Conservation (phyloP, 1,139 yeast species). For the Candida anutae region DNA sequence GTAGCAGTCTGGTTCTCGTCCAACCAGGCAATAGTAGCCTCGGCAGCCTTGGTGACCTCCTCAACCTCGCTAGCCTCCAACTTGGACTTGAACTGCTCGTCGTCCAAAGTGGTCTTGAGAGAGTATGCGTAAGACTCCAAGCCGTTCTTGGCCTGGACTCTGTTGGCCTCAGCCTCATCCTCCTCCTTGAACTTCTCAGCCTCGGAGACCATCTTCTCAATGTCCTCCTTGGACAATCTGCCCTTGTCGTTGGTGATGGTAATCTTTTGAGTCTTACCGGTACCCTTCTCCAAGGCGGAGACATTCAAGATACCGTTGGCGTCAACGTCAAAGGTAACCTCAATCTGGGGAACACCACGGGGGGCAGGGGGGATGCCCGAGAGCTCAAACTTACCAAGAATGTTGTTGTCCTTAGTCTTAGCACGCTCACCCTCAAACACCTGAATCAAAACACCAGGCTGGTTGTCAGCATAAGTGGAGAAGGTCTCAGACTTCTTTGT, state of each 20-base stretch:
- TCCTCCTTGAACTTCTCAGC: slow-evolving; percentile 46
- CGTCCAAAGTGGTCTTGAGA: slow-evolving; percentile 74
- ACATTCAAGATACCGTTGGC: slow-evolving; percentile 95
- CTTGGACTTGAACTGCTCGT: slow-evolving; percentile 77
- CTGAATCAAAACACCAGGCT: slow-evolving; percentile 93
- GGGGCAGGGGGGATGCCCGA: slow-evolving; percentile 97
- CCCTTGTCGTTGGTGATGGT: slow-evolving; percentile 46
- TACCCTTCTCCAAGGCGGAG: slow-evolving; percentile 90
- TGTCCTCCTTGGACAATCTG: slow-evolving; percentile 45
- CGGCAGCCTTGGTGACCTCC: slow-evolving; percentile 75
- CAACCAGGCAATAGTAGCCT: slow-evolving; percentile 81
- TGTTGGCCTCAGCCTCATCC: slow-evolving; percentile 40
- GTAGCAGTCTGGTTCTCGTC: slow-evolving; percentile 84
- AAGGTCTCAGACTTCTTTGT: slow-evolving; percentile 94
- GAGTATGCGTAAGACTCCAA: slow-evolving; percentile 90
- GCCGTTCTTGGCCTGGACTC: slow-evolving; percentile 67
- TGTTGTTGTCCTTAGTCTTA: slow-evolving; percentile 89
- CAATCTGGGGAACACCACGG: slow-evolving; percentile 96
- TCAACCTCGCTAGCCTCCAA: slow-evolving; percentile 74
- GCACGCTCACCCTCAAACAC: slow-evolving; percentile 98
- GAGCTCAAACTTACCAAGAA: slow-evolving; percentile 91
- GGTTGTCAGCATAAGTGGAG: slow-evolving; percentile 96
- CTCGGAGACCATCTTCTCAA: slow-evolving; percentile 44
- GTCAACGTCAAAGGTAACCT: slow-evolving; percentile 89
- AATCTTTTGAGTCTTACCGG: slow-evolving; percentile 58